Conservation (phyloP, 1,284 basidiomycete genomes). For the Marasmius tenuissimus region DNA sequence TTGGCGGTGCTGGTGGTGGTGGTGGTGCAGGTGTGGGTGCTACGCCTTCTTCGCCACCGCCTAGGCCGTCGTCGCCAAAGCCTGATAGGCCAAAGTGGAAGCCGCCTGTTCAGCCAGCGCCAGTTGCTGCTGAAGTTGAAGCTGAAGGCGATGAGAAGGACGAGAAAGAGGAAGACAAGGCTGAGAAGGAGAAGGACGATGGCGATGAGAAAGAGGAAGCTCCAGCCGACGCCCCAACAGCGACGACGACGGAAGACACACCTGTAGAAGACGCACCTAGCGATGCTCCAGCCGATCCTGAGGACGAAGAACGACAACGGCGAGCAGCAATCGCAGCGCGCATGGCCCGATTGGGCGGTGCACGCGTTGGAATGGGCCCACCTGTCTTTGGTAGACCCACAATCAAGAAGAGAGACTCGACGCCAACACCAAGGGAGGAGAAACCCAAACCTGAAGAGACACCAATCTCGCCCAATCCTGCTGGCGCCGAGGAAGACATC, state of each 20-base stretch:
- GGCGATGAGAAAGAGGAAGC: slow-evolving; percentile 8
- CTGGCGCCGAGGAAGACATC: neutral
- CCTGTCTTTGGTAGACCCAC: slow-evolving; percentile 61
- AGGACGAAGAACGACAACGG: slow-evolving; percentile 78
- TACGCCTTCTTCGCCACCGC: slow-evolving; percentile 34
- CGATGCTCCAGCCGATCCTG: slow-evolving; percentile 49
- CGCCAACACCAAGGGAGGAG: slow-evolving; percentile 19
- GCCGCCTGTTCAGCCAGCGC: slow-evolving; percentile 46
- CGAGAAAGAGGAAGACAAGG: slow-evolving; percentile 11
- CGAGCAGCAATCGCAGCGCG: slow-evolving; percentile 82
- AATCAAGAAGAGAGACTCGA: slow-evolving; percentile 40
- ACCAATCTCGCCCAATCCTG: neutral
- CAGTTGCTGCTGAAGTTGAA: slow-evolving; percentile 37
- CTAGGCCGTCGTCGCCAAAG: slow-evolving; percentile 50
- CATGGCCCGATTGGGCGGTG: slow-evolving; percentile 87
- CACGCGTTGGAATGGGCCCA: slow-evolving; percentile 79
- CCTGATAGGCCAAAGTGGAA: slow-evolving; percentile 87
- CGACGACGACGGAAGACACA: slow-evolving; percentile 13
- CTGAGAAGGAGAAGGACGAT: slow-evolving; percentile 16
- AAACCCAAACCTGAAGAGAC: slow-evolving; percentile 18
- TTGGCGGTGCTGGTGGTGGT: slow-evolving; percentile 59
- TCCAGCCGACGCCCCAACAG: slow-evolving; percentile 17
- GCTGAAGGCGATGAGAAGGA: slow-evolving; percentile 35
- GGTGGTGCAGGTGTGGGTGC: neutral
- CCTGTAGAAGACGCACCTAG: slow-evolving; percentile 36